Base-by-base conservation (phyloP, 352 stramenopile genomes). In the Phytophthora pluvialis region DNA sequence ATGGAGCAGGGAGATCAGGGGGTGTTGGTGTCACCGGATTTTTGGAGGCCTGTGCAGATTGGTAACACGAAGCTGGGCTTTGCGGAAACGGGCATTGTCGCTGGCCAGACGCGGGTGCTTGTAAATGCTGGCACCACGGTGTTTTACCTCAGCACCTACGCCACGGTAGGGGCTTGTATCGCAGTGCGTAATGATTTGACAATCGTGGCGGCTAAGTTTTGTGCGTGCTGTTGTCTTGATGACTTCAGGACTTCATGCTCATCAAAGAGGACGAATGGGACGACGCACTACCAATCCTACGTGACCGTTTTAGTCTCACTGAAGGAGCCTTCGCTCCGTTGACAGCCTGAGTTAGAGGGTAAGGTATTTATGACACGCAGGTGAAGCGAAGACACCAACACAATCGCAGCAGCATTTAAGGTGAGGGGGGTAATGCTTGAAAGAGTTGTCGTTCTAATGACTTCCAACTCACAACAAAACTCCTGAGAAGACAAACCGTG, bases 231-330 rank as follows among this genome's bases (percentile, higher is more conserved):
- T n/a, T n/a, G n/a, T n/a, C n/a, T n/a, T n/a, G n/a, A n/a, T n/a
- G n/a, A n/a, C n/a, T n/a, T n/a, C n/a, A 85, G 76, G 80, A 89
- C 28, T 87, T 86, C 13, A 87, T 89, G 80, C 42, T 89, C 11
- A 86, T 89, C 73, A 89, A 87, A 50, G 80, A 89, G 48, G 80
- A 89, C 67, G 80, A 89, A 59, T 89, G 80, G 80, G 62, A 73
- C 13, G 76, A 85, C 26, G 71, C 80, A 11, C 43, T 88, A 10
- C 60, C 68, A 3, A 83, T 84, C 16, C 55, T 89, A 28, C 71
- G 72, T 11, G 53, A 55, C n/a, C 57, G 86, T 56, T 89, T 85
- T 45, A 38, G 53, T 43, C 44, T 89, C 3, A 64, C 75, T 21
- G 72, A 86, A 59, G 80, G 77, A 2, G 43, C 46, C 2, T 89